A percentile compares a stretch with the other conserved stretches of the same genome.
Conservation (phyloP, 257 asterid genomes). For the Verbascum thapsus region DNA sequence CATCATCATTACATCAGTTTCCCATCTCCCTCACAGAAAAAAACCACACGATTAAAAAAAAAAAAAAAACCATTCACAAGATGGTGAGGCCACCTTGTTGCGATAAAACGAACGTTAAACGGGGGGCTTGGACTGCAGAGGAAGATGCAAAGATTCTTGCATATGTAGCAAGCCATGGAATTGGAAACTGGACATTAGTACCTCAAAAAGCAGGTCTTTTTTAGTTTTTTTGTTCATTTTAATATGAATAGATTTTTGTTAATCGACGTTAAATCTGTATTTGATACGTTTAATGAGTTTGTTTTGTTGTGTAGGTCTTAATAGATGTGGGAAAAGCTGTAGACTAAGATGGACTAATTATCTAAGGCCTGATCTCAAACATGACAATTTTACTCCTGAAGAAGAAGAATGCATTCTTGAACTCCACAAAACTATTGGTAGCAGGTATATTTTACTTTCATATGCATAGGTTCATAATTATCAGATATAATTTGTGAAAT, state of each 20-base stretch:
- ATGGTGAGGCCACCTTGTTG: conserved; percentile 99
- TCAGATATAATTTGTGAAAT: not conserved
- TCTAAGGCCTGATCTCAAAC: conserved; percentile 91
- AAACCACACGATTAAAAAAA: conserved; percentile 4
- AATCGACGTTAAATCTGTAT: no score
- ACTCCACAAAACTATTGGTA: conserved; percentile 82
- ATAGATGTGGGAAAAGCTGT: conserved; percentile 97
- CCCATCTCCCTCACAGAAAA: no score
- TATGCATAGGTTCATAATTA: no score
- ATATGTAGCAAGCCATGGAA: conserved; percentile 87
- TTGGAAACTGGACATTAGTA: conserved; percentile 95
- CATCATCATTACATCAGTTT: conserved; percentile 54
- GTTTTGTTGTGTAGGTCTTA: conserved; percentile 66
- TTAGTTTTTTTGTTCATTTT: not conserved
- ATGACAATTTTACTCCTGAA: conserved; percentile 78
- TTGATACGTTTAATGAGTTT: not conserved
- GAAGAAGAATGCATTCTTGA: conserved; percentile 92
- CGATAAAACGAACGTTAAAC: conserved; percentile 82
- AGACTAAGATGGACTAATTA: conserved; percentile 93
- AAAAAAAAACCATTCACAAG: not conserved
- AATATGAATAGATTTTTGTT: not conserved
- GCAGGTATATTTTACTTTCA: conserved; percentile 56
- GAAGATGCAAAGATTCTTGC: conserved; percentile 97
- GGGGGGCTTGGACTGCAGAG: conserved; percentile 91
- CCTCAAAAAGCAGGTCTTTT: conserved; percentile 86